A percentile compares a stretch with the other conserved stretches of the same genome.
Conservation (phyloP, 1,139 yeast genomes). For the Yamadazyma spencermartinsiae region DNA sequence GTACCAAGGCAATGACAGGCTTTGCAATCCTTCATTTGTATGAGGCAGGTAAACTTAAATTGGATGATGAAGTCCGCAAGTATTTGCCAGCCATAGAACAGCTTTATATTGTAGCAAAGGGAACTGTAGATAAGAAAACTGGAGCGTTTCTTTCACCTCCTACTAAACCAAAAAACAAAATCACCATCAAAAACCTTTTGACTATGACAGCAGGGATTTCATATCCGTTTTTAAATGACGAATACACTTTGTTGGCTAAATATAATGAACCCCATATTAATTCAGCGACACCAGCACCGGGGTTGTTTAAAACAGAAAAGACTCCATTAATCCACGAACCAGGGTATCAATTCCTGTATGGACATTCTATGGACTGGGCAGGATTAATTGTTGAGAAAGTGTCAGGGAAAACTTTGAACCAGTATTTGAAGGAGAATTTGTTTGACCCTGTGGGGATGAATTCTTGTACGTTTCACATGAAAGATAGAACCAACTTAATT, state of each 20-base stretch:
- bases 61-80: conserved; percentile 42
- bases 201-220: conserved; percentile 55
- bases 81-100: conserved; percentile 43
- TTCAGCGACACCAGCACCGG: conserved; percentile 22
- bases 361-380: conserved; percentile 54
- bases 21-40: conserved; percentile 47
- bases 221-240: conserved; percentile 39
- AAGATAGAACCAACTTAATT: conserved; percentile 25
- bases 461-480: conserved; percentile 36
- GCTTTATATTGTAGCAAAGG: conserved; percentile 41
- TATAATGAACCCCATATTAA: conserved; percentile 10
- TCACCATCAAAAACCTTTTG: conserved; percentile 50
- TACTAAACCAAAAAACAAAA: conserved; percentile 31
- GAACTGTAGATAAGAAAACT: conserved; percentile 30
- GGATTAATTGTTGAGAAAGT: conserved; percentile 48
- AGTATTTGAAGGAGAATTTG: conserved; percentile 37
- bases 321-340: conserved; percentile 54
- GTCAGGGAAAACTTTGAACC: conserved; percentile 43
- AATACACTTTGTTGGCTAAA: conserved; percentile 11
- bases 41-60: conserved; percentile 42
- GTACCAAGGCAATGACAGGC: conserved; percentile 50
- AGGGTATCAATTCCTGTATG: conserved; percentile 53
- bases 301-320: conserved; percentile 28
- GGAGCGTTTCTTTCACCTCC: conserved; percentile 34
- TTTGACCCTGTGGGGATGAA: conserved; percentile 48